Percentiles rank a stretch among this genome's conserved stretches.
Conservation (phyloP, 306 rosid genomes). For the Cyclanthera cordifolia region DNA sequence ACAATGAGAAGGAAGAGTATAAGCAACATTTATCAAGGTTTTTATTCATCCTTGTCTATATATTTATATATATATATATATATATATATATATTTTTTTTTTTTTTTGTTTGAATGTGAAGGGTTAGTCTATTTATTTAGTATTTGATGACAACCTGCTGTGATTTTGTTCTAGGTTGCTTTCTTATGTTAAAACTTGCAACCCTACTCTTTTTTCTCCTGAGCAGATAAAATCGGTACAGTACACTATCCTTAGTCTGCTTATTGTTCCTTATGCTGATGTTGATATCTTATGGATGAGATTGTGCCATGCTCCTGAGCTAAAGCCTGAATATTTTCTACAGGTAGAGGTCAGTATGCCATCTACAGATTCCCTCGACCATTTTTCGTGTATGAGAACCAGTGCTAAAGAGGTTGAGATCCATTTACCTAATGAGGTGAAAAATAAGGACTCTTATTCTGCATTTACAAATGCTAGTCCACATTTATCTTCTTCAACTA, state of each 20-base stretch:
- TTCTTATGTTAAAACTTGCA: slow-evolving; percentile 33
- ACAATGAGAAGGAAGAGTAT: slow-evolving; percentile 33
- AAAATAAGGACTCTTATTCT: slow-evolving; percentile 19
- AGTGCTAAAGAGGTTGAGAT: slow-evolving; percentile 22
- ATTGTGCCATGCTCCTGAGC: not conserved
- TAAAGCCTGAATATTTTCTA: slow-evolving; percentile 13
- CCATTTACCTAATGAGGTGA: slow-evolving; percentile 17
- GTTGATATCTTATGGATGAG: too few relatives aligned
- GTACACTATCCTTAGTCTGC: not conserved
- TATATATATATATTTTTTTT: too few relatives aligned
- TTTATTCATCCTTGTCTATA: not conserved
- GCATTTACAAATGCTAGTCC: slow-evolving; percentile 17
- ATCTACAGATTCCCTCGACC: slow-evolving; percentile 27
- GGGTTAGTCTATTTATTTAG: slow-evolving; percentile 19
- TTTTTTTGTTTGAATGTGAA: too few relatives aligned
- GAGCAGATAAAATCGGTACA: slow-evolving; percentile 61
- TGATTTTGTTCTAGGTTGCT: slow-evolving; percentile 46
- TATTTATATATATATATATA: too few relatives aligned
- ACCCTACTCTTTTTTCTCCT: slow-evolving; percentile 32
- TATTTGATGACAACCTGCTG: slow-evolving; percentile 10
- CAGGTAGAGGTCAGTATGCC: slow-evolving; percentile 54
- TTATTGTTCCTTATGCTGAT: not conserved
- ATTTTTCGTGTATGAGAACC: slow-evolving; percentile 15
- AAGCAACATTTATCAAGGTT: slow-evolving; percentile 49
- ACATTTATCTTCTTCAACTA: slow-evolving; percentile 27